Conservation (phyloP, 75 land plant genomes). For the Pinus tabuliformis region DNA sequence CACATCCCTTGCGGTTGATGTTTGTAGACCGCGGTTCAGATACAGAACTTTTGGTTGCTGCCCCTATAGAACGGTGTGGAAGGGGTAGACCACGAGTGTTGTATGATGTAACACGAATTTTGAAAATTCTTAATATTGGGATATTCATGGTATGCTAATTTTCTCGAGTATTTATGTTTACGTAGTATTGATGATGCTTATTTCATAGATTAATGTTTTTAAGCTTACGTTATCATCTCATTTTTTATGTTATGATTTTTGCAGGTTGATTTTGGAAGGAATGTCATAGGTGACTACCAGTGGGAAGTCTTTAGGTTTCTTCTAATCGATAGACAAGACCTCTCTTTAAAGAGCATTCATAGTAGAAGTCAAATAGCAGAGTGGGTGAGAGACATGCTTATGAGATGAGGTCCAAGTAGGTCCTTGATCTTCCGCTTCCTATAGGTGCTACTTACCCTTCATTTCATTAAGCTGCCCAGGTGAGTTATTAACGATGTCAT, state of each 20-base stretch:
- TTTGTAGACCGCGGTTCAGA: conserved; percentile 82
- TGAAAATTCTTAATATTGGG: conserved; percentile 70
- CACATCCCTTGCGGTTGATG: conserved; percentile 68
- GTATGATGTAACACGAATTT: conserved; percentile 76
- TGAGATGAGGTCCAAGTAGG: conserved; percentile 13
- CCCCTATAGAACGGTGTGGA: conserved; percentile 82
- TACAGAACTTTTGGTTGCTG: conserved; percentile 83
- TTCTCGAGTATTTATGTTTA: background rate
- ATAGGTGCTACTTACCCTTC: too few species aligned
- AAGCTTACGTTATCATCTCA: background rate
- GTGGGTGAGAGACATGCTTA: conserved; percentile 51
- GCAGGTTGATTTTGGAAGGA: conserved; percentile 88
- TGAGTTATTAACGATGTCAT: too few species aligned
- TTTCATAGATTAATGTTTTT: background rate
- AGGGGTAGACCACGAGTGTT: conserved; percentile 87
- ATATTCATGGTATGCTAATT: conserved; percentile 69
- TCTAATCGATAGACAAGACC: conserved; percentile 52
- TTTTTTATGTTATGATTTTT: background rate
- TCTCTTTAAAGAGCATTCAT: conserved; percentile 30
- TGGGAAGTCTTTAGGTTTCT: conserved; percentile 96
- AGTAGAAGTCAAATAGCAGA: conserved; percentile 62
- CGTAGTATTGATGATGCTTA: background rate
- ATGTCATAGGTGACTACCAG: conserved; percentile 41
- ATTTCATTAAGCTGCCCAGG: too few species aligned
- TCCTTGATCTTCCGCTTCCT: background rate